phyloP scores from a whole-genome alignment of 371 early-diverging fungal species.

The Batkoa obscura region DNA sequence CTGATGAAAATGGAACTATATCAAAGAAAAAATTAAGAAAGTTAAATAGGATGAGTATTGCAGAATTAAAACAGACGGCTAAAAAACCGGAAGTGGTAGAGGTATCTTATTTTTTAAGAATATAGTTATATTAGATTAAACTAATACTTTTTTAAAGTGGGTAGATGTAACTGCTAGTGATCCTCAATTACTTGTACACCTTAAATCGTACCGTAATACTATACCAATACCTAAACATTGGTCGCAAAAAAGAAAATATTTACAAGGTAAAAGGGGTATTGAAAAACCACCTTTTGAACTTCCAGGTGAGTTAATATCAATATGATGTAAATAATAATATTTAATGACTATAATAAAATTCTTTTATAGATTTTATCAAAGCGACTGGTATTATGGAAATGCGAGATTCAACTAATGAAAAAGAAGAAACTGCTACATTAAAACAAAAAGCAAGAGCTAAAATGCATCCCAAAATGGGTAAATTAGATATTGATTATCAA shows the following conservation, averaged over 20 bases:
- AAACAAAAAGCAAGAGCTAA: conserved; percentile 79
- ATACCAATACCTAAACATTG: conserved; percentile 95
- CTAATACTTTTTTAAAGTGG: conserved; percentile 26
- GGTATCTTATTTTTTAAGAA: conserved; percentile 17
- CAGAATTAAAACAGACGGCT: conserved; percentile 81
- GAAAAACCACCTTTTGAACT: conserved; percentile 90
- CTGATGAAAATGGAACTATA: conserved; percentile 17
- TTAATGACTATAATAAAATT: not conserved
- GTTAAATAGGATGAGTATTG: conserved; percentile 53
- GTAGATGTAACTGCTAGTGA: conserved; percentile 84
- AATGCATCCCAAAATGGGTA: conserved; percentile 88
- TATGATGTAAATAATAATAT: not conserved
- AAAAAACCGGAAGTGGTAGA: conserved; percentile 92
- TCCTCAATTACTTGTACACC: conserved; percentile 68
- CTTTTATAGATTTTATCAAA: conserved; percentile 64
- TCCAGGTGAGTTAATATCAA: conserved; percentile 30
- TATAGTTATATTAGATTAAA: not conserved
- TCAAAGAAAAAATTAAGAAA: conserved; percentile 37
- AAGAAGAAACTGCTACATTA: conserved; percentile 54
- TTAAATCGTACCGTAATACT: conserved; percentile 79
- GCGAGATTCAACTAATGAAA: conserved; percentile 73
- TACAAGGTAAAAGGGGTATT: conserved; percentile 87
- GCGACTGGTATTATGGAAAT: conserved; percentile 95
- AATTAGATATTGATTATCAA: conserved; percentile 88
- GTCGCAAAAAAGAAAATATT: conserved; percentile 88